phyloP scores from a whole-genome alignment of 164 flowering plant species.

The Saururus chinensis region DNA sequence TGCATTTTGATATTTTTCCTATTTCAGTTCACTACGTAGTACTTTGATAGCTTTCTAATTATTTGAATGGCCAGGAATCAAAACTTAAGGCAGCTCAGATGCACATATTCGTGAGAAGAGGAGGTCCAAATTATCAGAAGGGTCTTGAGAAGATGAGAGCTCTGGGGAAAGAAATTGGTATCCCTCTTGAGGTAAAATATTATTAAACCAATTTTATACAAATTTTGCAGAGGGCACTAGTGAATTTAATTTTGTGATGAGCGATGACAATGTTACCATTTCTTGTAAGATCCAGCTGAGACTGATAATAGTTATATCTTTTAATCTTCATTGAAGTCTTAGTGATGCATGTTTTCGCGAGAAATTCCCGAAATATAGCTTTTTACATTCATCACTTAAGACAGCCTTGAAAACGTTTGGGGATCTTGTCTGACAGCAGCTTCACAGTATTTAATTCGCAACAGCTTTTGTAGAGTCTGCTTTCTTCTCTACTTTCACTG shows the following conservation, averaged over 20 bases:
- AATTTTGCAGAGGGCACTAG: too few relatives aligned
- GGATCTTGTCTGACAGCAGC: too few relatives aligned
- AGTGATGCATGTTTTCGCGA: too few relatives aligned
- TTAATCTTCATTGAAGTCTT: background rate
- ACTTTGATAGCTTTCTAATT: background rate
- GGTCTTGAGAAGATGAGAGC: conserved; percentile 88
- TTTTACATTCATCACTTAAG: too few relatives aligned
- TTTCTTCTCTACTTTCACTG: background rate
- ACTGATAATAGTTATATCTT: too few relatives aligned
- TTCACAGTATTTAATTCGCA: too few relatives aligned
- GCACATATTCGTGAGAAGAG: conserved; percentile 87
- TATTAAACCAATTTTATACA: background rate
- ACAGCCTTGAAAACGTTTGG: too few relatives aligned
- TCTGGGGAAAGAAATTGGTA: conserved; percentile 69
- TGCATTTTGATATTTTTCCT: background rate
- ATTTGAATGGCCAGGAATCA: conserved; percentile 38
- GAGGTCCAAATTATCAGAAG: conserved; percentile 90
- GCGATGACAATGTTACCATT: too few relatives aligned
- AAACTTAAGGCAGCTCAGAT: conserved; percentile 80
- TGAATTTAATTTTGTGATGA: too few relatives aligned
- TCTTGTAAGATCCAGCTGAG: too few relatives aligned
- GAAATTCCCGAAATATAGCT: too few relatives aligned
- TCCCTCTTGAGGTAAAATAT: conserved; percentile 70
- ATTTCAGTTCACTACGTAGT: too few relatives aligned
- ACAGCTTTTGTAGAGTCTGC: background rate